Conservation (phyloP, 2,329 filamentous ascomycete species). For the Cordyceps militaris region DNA sequence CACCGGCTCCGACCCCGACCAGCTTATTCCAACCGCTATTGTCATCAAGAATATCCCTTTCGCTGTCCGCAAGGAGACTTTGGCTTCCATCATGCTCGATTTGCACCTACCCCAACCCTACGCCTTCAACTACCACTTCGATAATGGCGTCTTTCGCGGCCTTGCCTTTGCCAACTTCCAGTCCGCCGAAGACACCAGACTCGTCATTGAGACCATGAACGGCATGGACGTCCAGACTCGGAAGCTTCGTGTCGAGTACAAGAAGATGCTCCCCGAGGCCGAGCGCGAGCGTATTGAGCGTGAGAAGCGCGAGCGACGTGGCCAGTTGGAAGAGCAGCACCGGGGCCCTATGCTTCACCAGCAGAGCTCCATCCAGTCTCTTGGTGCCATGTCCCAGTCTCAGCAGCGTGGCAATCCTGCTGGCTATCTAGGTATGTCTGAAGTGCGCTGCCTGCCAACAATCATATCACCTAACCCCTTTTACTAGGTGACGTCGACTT, state of each 20-base stretch:
- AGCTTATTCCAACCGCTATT: constrained; percentile 95
- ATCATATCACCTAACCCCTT: not conserved
- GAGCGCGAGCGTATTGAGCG: constrained; percentile 94
- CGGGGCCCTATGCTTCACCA: constrained; percentile 70
- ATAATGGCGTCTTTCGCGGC: constrained; percentile 93
- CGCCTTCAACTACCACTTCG: constrained; percentile 99
- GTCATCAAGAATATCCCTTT: constrained; percentile 99
- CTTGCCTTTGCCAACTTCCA: constrained; percentile 98
- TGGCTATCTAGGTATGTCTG: constrained; percentile 38
- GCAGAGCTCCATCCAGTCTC: constrained; percentile 79
- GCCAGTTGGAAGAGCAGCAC: constrained; percentile 95
- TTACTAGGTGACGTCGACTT: constrained; percentile 64
- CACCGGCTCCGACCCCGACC: constrained; percentile 56
- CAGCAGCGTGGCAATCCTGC: constrained; percentile 37
- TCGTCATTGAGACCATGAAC: constrained; percentile 90
- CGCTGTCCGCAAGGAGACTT: constrained; percentile 92
- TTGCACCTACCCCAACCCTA: constrained; percentile 91
- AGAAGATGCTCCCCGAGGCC: constrained; percentile 95
- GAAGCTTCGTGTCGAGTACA: constrained; percentile 95
- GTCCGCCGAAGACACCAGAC: constrained; percentile 84
- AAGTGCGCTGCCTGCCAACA: constrained; percentile 4
- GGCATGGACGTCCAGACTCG: constrained; percentile 91
- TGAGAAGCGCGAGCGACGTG: constrained; percentile 91
- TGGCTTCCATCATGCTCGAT: constrained; percentile 89
- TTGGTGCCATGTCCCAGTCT: constrained; percentile 58